These are phyloP conservation scores for Herpetomonas tarakana DNA, from an alignment of 208 protist genomes.

Conservation along the genomic window DNA sequence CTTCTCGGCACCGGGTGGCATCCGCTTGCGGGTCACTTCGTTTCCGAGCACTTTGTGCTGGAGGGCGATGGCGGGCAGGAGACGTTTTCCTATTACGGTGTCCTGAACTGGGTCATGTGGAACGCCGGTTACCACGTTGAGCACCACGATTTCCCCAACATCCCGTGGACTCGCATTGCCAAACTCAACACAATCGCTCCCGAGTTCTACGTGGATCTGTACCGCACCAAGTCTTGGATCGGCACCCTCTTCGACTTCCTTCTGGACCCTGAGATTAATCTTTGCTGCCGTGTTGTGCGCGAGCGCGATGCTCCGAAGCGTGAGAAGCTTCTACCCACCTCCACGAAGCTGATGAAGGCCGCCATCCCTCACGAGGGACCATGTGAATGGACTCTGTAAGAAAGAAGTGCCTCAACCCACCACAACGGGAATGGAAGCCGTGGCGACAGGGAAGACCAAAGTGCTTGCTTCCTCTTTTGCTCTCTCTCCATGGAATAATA, in stretches of 20 bases:
- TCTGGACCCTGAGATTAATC: conserved; percentile 56
- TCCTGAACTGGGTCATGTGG: conserved; percentile 88
- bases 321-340: conserved; percentile 51
- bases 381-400: conserved; percentile 35
- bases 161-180: conserved; percentile 88
- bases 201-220: conserved; percentile 92
- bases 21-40: conserved; percentile 89
- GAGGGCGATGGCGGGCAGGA: conserved; percentile 72
- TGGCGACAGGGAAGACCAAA: too few relatives aligned
- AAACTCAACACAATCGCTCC: conserved; percentile 86
- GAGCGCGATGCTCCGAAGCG: conserved; percentile 42
- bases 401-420: conserved; percentile 1
- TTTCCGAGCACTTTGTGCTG: conserved; percentile 94
- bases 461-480: conserved; percentile 5
- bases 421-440: too few relatives aligned
- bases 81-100: conserved; percentile 97
- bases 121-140: conserved; percentile 97
- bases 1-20: conserved; percentile 88
- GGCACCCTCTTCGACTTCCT: conserved; percentile 82
- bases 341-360: conserved; percentile 26
- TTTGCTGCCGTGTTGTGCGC: conserved; percentile 76
- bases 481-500: conserved; percentile 12
- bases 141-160: conserved; percentile 97
- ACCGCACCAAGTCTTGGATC: conserved; percentile 74
- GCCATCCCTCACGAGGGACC: conserved; percentile 40